Evolutionary conservation across 352 stramenopile species (phyloP).

Genomic region (Globisporangium okanoganense): DNA sequence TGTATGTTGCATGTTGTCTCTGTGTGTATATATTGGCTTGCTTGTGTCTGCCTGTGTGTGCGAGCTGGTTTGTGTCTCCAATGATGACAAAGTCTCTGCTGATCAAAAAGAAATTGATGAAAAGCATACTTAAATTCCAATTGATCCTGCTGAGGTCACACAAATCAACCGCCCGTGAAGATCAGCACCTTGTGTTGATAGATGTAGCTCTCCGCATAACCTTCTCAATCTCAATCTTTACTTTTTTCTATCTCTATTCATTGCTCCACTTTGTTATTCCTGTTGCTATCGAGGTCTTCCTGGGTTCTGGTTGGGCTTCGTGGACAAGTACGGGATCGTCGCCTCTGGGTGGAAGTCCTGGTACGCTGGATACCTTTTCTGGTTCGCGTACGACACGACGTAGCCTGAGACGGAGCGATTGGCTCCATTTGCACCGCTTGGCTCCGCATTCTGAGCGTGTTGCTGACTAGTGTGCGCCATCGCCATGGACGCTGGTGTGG

Average conservation of each 20-base stretch:
- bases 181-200: background rate
- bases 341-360: conserved; percentile 24
- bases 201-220: background rate
- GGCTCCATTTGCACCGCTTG: conserved; percentile 2
- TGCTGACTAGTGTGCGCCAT: background rate
- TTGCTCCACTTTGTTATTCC: background rate
- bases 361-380: conserved; percentile 40
- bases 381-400: conserved; percentile 38
- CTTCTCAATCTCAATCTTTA: background rate
- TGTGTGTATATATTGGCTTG: conserved; percentile 14
- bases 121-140: conserved; percentile 74
- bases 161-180: conserved; percentile 3
- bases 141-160: conserved; percentile 84
- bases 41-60: conserved; percentile 10
- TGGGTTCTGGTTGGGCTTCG: conserved; percentile 28
- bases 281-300: background rate
- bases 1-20: conserved; percentile 24
- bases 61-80: conserved; percentile 25
- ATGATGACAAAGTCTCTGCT: conserved; percentile 77
- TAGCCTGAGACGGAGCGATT: conserved; percentile 36
- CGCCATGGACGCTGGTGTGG: conserved; percentile 4
- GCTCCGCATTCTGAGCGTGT: conserved; percentile 1
- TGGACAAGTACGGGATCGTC: conserved; percentile 31
- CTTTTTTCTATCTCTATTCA: background rate
- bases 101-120: conserved; percentile 56